phyloP scores from a whole-genome alignment of 352 stramenopile species.

The Phytopythium ostracodes region DNA sequence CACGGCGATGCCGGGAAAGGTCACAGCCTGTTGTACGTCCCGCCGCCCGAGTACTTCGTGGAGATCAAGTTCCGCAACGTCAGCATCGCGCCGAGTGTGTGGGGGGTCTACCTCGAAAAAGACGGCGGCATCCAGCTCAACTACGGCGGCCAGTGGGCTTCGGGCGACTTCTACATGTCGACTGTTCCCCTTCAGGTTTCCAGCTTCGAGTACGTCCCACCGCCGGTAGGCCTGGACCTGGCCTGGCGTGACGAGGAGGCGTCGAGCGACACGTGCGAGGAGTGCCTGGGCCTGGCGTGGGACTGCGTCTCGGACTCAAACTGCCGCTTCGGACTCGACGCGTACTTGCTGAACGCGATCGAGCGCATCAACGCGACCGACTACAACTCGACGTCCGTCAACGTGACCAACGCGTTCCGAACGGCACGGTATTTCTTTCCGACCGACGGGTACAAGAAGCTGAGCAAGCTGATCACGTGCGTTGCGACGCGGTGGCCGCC shows the following conservation, averaged over 20 bases:
- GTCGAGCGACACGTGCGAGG: constrained; percentile 7
- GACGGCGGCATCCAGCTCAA: not conserved
- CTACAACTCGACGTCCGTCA: not conserved
- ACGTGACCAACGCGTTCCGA: constrained; percentile 11
- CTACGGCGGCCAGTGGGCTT: constrained; percentile 9
- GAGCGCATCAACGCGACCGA: constrained; percentile 8
- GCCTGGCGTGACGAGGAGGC: constrained; percentile 21
- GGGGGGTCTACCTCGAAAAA: constrained; percentile 5
- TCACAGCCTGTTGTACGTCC: constrained; percentile 13
- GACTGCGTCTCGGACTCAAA: constrained; percentile 26
- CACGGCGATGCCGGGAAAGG: not conserved
- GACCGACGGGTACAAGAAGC: constrained; percentile 16
- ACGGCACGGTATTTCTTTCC: constrained; percentile 28
- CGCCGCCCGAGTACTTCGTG: constrained; percentile 20
- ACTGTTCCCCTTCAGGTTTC: constrained; percentile 25
- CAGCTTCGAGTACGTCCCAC: constrained; percentile 38
- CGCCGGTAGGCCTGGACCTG: constrained; percentile 26
- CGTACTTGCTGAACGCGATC: constrained; percentile 22
- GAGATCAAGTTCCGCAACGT: constrained; percentile 32
- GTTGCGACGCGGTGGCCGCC: constrained; percentile 9
- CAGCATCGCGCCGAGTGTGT: constrained; percentile 19
- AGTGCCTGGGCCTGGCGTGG: not conserved
- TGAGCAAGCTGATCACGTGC: constrained; percentile 29
- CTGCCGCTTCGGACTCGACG: constrained; percentile 32
- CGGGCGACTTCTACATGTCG: constrained; percentile 13